Percentiles rank a stretch among this genome's conserved stretches.
phyloP scores from a whole-genome alignment of 495 filamentous ascomycete genomes.

The Tuber calosporum region DNA sequence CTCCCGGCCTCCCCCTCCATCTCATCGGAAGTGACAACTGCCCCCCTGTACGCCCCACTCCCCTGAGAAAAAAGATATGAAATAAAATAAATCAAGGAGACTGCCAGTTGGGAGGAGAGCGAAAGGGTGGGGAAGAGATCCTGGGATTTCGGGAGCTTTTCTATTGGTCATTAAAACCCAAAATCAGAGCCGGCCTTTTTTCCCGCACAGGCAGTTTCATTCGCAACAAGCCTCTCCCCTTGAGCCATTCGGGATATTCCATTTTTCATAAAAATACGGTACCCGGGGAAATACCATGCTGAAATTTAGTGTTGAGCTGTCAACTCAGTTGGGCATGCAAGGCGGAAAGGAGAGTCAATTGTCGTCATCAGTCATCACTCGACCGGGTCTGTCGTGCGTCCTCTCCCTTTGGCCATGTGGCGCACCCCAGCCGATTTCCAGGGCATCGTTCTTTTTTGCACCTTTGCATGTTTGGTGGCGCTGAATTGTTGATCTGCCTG shows the following conservation, averaged over 20 bases:
- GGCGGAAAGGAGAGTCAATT: background rate
- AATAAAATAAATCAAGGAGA: background rate
- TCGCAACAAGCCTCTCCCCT: background rate
- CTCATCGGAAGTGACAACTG: background rate
- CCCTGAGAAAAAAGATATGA: background rate
- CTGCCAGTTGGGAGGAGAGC: background rate
- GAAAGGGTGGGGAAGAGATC: background rate
- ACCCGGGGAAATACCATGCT: background rate
- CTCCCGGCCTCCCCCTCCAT: background rate
- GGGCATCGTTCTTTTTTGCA: background rate
- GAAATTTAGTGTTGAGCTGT: background rate
- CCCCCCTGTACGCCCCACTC: background rate
- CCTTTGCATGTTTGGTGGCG: background rate
- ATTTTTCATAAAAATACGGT: background rate
- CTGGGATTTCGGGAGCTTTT: background rate
- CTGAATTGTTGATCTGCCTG: background rate
- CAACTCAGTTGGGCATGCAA: background rate
- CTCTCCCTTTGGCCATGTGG: background rate
- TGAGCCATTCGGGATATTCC: background rate
- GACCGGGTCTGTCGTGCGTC: background rate
- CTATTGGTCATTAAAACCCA: background rate
- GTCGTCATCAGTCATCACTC: background rate
- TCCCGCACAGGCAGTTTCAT: background rate
- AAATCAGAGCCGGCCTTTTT: background rate
- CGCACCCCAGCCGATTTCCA: background rate